Evolutionary conservation across 108 stramenopile genomes (phyloP).

Genomic region (Cyclotella choctawhatcheeana): DNA sequence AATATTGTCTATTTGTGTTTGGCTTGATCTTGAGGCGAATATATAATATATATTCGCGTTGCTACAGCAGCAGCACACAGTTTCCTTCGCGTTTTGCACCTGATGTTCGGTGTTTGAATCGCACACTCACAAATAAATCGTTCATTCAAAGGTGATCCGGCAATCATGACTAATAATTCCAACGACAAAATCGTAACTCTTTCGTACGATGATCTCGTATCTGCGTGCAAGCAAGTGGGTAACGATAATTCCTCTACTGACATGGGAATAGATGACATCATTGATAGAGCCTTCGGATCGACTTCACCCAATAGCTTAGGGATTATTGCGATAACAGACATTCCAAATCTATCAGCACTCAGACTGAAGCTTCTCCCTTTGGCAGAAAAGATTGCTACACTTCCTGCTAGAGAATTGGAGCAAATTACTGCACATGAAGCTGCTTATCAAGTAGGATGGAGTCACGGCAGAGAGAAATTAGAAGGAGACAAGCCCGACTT

Average conservation of each 20-base stretch:
- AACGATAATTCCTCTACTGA: not conserved
- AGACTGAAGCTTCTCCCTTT: constrained; percentile 62
- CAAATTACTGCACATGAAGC: constrained; percentile 64
- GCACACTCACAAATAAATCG: too few species aligned
- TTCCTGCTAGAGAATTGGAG: constrained; percentile 57
- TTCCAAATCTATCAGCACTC: constrained; percentile 48
- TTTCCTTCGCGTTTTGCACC: too few species aligned
- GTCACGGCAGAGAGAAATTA: constrained; percentile 93
- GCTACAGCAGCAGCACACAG: too few species aligned
- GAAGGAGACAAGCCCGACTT: constrained; percentile 76
- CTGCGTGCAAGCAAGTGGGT: constrained; percentile 15
- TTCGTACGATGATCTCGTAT: constrained; percentile 56
- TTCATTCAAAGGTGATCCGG: not conserved
- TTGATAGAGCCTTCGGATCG: constrained; percentile 59
- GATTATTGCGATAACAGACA: constrained; percentile 73
- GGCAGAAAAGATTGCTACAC: constrained; percentile 63
- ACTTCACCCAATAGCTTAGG: constrained; percentile 55
- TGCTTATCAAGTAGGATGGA: constrained; percentile 90
- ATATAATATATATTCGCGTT: too few species aligned
- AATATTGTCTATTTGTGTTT: too few species aligned
- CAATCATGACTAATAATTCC: not conserved
- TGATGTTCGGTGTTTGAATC: too few species aligned
- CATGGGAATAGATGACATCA: constrained; percentile 19
- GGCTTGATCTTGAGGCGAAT: too few species aligned
- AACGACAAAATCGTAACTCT: constrained; percentile 21